Base-by-base conservation (phyloP, 306 rosid genomes). In the Rosa chinensis region DNA sequence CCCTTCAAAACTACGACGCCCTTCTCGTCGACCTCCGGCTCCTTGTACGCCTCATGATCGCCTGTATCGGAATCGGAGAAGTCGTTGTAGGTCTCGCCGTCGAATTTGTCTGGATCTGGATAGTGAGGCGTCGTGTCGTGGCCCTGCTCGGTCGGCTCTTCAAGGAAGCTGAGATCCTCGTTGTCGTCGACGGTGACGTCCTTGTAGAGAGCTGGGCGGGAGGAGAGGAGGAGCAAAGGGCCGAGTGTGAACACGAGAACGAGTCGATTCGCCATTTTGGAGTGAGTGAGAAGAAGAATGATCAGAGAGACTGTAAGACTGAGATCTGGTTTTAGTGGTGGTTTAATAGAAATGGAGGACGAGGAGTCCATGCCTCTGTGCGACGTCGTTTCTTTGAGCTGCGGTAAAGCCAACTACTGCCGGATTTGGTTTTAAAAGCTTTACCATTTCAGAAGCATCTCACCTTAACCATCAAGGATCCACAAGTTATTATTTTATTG, bases 121-220 rank as follows among this genome's bases (percentile, higher is more conserved):
- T 48, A 74, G 64, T 79, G 78, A 10, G 53, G 6, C 64, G 83
- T 44, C 56, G 77, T 78, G 49, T 8, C 49, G 1, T 45, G 49
- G 49, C 13, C 49, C 48, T 42, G 56, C 63, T 55, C 92, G 7
- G 81, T 88, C 17, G 90, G 72, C 66, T 94, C 97, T 16, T 94
- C 97, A 25, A 94, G 95, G 82, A 92, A 92, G 78, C 91, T 89
- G 85, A 94, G 97, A 83, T 94, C 97, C 58, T 92, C 99, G 1
- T 90, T 92, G 63, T 87, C 88, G 62, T 84, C 88, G 8, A 48
- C 12, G 73, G 82, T 43, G 2, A 87, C 64, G 35, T 79, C 82
- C n/a, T 88, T 78, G 87, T 84, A 89, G 74, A 85, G 75, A 50
- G 89, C 86, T 8, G 94, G 82, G 77, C 50, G 77, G 28, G 28